phyloP scores from a whole-genome alignment of 2,329 filamentous ascomycete species.

The Orbilia blumenaviensis region DNA sequence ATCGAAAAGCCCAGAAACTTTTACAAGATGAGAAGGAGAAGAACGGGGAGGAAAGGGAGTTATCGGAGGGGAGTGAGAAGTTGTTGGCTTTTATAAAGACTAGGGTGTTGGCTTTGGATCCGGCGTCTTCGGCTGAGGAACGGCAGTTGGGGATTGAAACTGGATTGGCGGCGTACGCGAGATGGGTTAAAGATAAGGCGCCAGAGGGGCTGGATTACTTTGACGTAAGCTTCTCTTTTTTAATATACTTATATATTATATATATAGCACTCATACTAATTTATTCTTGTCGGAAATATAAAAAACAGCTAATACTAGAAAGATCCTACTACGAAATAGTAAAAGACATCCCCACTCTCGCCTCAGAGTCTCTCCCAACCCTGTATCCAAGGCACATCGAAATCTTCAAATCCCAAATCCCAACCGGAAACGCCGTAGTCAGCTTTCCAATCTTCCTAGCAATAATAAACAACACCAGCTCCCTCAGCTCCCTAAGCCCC shows the following conservation, averaged over 20 bases:
- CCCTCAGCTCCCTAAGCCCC: not conserved
- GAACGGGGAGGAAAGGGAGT: too few species aligned
- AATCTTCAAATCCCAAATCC: slow-evolving; percentile 30
- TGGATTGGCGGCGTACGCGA: slow-evolving; percentile 3
- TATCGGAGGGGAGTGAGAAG: slow-evolving; percentile 39
- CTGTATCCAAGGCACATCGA: slow-evolving; percentile 25
- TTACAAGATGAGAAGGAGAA: not conserved
- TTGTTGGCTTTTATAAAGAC: slow-evolving; percentile 25
- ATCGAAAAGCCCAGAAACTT: slow-evolving; percentile 10
- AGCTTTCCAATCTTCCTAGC: slow-evolving; percentile 32
- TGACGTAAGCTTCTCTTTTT: not conserved
- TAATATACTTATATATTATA: not conserved
- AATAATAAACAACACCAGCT: slow-evolving; percentile 18
- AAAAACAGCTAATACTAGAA: slow-evolving; percentile 38
- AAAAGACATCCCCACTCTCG: slow-evolving; percentile 12
- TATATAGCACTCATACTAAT: not conserved
- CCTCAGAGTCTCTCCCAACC: not conserved
- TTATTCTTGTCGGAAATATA: too few species aligned
- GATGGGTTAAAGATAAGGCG: slow-evolving; percentile 32
- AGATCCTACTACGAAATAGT: slow-evolving; percentile 25
- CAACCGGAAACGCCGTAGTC: slow-evolving; percentile 15
- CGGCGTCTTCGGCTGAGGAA: slow-evolving; percentile 2
- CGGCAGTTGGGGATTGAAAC: not conserved
- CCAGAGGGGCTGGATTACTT: slow-evolving; percentile 34
- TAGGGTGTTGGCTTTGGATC: slow-evolving; percentile 8